Evolutionary conservation across 2,329 filamentous ascomycete species (phyloP), one percentile per base, ranked within the genome.

Genomic region (Periconia macrospinosa): DNA sequence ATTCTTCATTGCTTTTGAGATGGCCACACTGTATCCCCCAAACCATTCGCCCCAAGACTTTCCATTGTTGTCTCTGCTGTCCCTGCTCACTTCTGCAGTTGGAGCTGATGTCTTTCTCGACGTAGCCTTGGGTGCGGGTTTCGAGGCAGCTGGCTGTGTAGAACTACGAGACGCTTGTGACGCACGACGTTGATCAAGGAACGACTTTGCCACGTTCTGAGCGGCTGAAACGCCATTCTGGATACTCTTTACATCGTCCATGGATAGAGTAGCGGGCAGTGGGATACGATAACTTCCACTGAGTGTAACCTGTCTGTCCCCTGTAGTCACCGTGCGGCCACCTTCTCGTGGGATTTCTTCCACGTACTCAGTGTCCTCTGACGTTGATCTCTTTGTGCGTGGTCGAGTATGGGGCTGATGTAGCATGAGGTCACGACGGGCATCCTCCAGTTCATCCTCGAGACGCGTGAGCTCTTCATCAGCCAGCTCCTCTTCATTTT

Each of bases 11-110:
- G 67, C 70, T 41, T 67, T 50, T 17, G 65, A 64, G 44, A 74
- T 71, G 10, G 70, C 69, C 54, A 74, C 56, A 46, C 70, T 73
- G 49, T 74, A 74, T 15, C 70, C 71, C 0, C 71, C 71, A 47
- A 74, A 71, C 70, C 70, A 74, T 47, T 74, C 71, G 8, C 67
- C 56, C 71, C 71, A 74, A 33, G 65, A 66, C 59, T 67, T 66
- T 0, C 61, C 61, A 1, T 51, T 57, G 5, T 53, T 50, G 5
- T 27, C 23, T 8, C 11, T 14, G 33, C 5, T 10, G 5, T 62
- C 61, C 1, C 51, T 58, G 2, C 47, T 50, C 7, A 63, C 54
- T n/a, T 66, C 62, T 50, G 61, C 41, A 5, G 47, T 43, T 10
- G 45, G 41, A 19, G 41, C 30, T 17, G 48, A 52, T 2, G 52